A percentile compares a stretch with the other conserved stretches of the same genome.
Conservation (phyloP, 192 early-diverging fungal genomes). For the Chytriomyces sp. region DNA sequence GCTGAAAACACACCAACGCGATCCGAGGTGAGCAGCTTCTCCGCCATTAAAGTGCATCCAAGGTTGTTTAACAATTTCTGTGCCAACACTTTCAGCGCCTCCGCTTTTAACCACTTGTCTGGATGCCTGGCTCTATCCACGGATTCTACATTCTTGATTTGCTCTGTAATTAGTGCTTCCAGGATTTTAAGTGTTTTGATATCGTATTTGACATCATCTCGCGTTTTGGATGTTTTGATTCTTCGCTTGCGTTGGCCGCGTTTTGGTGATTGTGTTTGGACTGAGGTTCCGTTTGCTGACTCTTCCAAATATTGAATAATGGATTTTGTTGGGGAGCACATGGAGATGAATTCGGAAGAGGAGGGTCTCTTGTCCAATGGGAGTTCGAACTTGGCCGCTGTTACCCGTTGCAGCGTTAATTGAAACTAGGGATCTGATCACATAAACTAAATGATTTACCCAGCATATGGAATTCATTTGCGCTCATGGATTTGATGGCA, state of each 20-base stretch:
- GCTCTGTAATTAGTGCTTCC: slow-evolving; percentile 36
- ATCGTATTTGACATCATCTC: slow-evolving; percentile 36
- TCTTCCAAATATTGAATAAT: slow-evolving; percentile 37
- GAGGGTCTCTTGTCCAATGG: slow-evolving; percentile 13
- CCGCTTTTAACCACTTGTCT: slow-evolving; percentile 40
- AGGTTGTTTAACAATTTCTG: slow-evolving; percentile 42
- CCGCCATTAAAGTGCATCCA: slow-evolving; percentile 47
- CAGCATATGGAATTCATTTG: slow-evolving; percentile 27
- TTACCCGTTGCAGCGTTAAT: neutral
- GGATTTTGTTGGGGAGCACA: slow-evolving; percentile 36
- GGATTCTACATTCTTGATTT: slow-evolving; percentile 29
- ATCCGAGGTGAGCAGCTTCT: slow-evolving; percentile 36
- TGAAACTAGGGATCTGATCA: neutral
- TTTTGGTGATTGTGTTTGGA: neutral
- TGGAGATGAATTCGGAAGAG: neutral
- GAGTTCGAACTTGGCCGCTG: slow-evolving; percentile 18
- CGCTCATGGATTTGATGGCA: slow-evolving; percentile 18
- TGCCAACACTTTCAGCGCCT: slow-evolving; percentile 6
- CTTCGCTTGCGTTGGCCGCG: slow-evolving; percentile 1
- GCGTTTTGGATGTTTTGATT: neutral
- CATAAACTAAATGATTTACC: slow-evolving; percentile 7
- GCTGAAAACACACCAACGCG: slow-evolving; percentile 15
- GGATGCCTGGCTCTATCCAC: slow-evolving; percentile 24
- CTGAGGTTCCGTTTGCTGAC: slow-evolving; percentile 18
- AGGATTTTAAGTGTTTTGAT: slow-evolving; percentile 45